Evolutionary conservation across 2,329 filamentous ascomycete genomes (phyloP), one percentile per base, ranked within the genome.

Genomic region (Nigrograna mackinnonii): DNA sequence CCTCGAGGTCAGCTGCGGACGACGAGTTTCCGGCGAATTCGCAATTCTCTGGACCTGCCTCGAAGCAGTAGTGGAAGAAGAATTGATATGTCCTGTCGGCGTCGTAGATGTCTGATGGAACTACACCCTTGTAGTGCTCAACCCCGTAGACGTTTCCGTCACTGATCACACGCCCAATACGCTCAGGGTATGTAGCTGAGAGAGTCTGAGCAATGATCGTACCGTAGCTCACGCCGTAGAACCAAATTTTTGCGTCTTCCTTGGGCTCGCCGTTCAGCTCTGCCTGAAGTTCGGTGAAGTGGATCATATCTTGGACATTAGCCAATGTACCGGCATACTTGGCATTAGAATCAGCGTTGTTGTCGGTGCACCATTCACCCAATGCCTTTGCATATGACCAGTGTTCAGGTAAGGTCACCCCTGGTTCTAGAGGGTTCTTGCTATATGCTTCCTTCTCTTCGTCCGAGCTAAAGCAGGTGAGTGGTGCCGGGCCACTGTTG

Each of bases 31-130:
- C 43, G n/a, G 44, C 37, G 37, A 54, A 57, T 3, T 18, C 20
- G 28, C 57, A 60, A 11, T 37, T 18, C 6, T 34, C 21, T 1
- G 41, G 26, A 2, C 77, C 77, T n/a, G 74, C 79, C 28, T 69
- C 60, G 52, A 75, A 70, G 53, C 82, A 85, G 39, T 75, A 73
- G 12, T 66, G 58, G 50, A 77, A 80, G 42, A 85, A 83, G 13
- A 67, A 71, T 2, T 71, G 60, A 55, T 50, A 33, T 2, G 44
- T 31, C 3, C 42, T 41, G 31, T 52, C 49, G 12, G 41, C 34
- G 14, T 52, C 37, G 3, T 37, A 36, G 7, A 40, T 5, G 3
- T 26, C 21, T 4, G 19, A 30, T 12, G 33, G 12, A 6, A 17
- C 21, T 9, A 17, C 13, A 6, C 40, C 41, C 3, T 14, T 16